Base-by-base conservation (phyloP, 176 grass and related monocot genomes). In the Carex scoparia region DNA sequence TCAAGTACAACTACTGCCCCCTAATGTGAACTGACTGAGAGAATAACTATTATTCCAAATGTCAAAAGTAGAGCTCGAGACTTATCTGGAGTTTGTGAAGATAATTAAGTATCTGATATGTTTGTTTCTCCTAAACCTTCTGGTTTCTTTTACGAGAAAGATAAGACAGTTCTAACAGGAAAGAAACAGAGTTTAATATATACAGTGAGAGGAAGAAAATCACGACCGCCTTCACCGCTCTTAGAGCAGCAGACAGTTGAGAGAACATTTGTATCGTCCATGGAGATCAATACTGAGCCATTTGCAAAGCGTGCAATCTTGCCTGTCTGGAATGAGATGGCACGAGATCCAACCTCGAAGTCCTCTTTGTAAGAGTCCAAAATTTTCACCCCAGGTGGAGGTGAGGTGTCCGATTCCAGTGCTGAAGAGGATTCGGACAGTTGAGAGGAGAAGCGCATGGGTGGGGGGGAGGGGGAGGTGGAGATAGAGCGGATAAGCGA, bases 171-270 rank as follows among this genome's bases (percentile, higher is more conserved):
- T 18, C 59, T 48, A 70, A 30, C 7, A 61, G 33, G 13, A 80
- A 68, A 42, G 7, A 68, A 54, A 31, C 19, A 55, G 4, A 69
- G 53, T 32, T 16, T 13, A 15, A 23, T 46, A 65, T 59, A 42
- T 99, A 99, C 96, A 18, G 93, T 99, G 48, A 99, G 87, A 30
- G 91, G 91, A 59, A 99, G 91, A 82, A 99, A 99, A 76, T 99
- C 96, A 13, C 91, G 89, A 68, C 85, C 69, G 60, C 85, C 91
- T 35, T 99, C 96, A 2, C 79, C 83, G 44, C 91, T 88, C 71
- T 84, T 95, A 65, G 91, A 84, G 15, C 90, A 88, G 61, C 90
- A 91, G 57, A 95, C 90, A 27, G 96, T 91, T 3, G 93, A 83
- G 55, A 95, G 91, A 59, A 99, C 96, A 65, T 95, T 79, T 44